A percentile compares a stretch with the other conserved stretches of the same genome.
These are phyloP conservation scores for Purshia tridentata DNA, from an alignment of 306 rosid genomes.

Conservation along the genomic window DNA sequence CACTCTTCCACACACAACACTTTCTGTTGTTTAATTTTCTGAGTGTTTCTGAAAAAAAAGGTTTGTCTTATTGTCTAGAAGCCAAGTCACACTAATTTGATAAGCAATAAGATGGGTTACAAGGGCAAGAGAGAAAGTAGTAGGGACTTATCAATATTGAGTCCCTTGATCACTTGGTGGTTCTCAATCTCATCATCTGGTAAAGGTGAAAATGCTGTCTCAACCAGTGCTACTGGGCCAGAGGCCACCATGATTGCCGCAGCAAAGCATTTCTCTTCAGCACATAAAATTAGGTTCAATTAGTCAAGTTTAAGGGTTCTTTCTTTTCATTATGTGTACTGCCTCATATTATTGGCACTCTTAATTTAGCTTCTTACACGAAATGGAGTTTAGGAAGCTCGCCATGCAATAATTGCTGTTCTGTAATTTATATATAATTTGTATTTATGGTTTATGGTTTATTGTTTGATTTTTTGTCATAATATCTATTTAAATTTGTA, in stretches of 20 bases:
- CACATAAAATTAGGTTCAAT: constrained; percentile 34
- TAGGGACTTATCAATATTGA: not conserved
- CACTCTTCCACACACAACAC: no score
- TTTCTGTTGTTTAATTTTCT: no score
- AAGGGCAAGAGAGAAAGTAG: constrained; percentile 8
- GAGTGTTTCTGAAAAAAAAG: no score
- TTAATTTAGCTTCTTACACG: no score
- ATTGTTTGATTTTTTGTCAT: no score
- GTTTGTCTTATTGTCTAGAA: no score
- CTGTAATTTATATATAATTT: no score
- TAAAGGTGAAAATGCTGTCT: constrained; percentile 11
- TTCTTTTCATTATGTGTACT: no score
- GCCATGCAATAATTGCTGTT: no score
- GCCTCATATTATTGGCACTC: no score
- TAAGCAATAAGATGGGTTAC: constrained; percentile 18
- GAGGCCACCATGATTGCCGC: constrained; percentile 47
- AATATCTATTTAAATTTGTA: not conserved
- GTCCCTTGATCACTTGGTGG: not conserved
- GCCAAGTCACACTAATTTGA: not conserved
- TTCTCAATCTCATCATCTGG: not conserved
- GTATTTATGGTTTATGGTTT: no score
- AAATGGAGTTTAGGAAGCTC: no score
- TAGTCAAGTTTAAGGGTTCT: not conserved
- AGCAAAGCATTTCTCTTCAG: constrained; percentile 49
- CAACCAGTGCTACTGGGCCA: constrained; percentile 18